phyloP scores from a whole-genome alignment of 2,329 filamentous ascomycete genomes.

The Calonectria montana region DNA sequence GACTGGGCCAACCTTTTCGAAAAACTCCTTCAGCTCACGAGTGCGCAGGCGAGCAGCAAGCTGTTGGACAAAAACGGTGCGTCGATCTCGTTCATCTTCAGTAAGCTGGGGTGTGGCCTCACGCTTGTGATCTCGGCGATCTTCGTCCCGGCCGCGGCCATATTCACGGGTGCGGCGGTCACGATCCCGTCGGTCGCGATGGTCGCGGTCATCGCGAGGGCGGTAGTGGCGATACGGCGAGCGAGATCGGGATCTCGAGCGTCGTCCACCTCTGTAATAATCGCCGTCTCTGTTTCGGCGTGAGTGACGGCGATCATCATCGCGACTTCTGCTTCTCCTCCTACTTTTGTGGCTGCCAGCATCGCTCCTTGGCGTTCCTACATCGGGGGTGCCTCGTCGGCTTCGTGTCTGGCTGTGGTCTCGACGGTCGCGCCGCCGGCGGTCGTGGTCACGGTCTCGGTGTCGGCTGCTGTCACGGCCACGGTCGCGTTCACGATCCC shows the following conservation, averaged over 20 bases:
- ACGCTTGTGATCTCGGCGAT: slow-evolving; percentile 54
- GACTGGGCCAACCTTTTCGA: slow-evolving; percentile 93
- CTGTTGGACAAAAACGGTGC: slow-evolving; percentile 98
- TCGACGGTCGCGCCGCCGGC: slow-evolving; percentile 61
- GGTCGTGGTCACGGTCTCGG: slow-evolving; percentile 66
- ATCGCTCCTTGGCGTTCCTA: slow-evolving; percentile 79
- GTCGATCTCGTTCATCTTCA: slow-evolving; percentile 95
- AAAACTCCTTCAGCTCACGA: slow-evolving; percentile 93
- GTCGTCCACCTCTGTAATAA: slow-evolving; percentile 68
- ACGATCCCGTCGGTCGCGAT: slow-evolving; percentile 62
- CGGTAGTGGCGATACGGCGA: slow-evolving; percentile 74
- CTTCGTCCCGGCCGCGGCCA: slow-evolving; percentile 67
- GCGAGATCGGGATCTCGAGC: slow-evolving; percentile 76
- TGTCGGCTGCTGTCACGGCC: slow-evolving; percentile 66
- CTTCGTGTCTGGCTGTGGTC: slow-evolving; percentile 65
- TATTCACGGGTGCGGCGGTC: slow-evolving; percentile 64
- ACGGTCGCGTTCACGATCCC: slow-evolving; percentile 67
- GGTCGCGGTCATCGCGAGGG: slow-evolving; percentile 64
- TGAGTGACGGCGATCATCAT: slow-evolving; percentile 79
- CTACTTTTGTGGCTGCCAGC: slow-evolving; percentile 84
- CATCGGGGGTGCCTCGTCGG: slow-evolving; percentile 63
- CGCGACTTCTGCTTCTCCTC: slow-evolving; percentile 82
- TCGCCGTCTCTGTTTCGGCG: slow-evolving; percentile 81
- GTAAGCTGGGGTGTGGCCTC: slow-evolving; percentile 79
- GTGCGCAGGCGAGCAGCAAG: slow-evolving; percentile 93